phyloP scores from a whole-genome alignment of 306 rosid genomes.

The Oemleria cerasiformis region DNA sequence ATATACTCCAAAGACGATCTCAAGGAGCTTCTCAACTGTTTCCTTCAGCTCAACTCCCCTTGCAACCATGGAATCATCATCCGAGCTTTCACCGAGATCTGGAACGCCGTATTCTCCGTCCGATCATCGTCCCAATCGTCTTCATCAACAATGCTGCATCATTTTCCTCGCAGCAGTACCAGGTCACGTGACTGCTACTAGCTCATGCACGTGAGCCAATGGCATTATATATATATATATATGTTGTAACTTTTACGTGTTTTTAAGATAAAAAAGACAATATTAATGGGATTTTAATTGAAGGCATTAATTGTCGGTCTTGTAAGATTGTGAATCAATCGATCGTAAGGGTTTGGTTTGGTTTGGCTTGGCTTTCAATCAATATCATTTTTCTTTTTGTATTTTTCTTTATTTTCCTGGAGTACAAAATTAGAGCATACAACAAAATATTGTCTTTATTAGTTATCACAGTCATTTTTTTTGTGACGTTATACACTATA shows the following conservation, averaged over 20 bases:
- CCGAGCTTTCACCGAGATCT: slow-evolving; percentile 84
- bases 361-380: no score
- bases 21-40: slow-evolving; percentile 69
- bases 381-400: background rate
- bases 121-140: background rate
- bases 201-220: slow-evolving; percentile 19
- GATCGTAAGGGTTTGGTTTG: background rate
- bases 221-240: no score
- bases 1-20: slow-evolving; percentile 78
- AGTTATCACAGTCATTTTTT: no score
- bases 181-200: slow-evolving; percentile 49
- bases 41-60: slow-evolving; percentile 76
- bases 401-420: background rate
- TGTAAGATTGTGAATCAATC: slow-evolving; percentile 8
- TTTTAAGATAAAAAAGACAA: background rate
- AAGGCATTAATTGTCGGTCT: background rate
- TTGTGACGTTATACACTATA: no score
- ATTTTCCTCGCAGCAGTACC: slow-evolving; percentile 14
- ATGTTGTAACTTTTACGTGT: background rate
- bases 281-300: no score
- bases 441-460: no score
- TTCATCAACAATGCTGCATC: slow-evolving; percentile 18
- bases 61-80: slow-evolving; percentile 72
- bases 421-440: background rate
- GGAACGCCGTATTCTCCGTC: slow-evolving; percentile 77